A percentile compares a stretch with the other conserved stretches of the same genome.
phyloP scores from a whole-genome alignment of 2,329 filamentous ascomycete genomes.

The Colletotrichum sansevieriae region DNA sequence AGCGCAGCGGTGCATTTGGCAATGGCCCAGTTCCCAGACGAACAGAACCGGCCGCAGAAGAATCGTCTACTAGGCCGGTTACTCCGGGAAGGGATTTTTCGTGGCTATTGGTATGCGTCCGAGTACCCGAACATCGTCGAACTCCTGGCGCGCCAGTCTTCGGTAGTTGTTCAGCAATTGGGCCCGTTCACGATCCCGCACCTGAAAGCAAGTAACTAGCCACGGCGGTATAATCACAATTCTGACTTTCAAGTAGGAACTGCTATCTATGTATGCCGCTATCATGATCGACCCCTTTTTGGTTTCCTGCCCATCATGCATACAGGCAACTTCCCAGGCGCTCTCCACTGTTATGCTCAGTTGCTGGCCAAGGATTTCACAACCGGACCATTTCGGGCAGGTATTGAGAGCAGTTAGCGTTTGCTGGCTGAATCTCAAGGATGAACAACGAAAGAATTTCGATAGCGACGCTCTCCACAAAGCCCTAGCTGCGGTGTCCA shows the following conservation, averaged over 20 bases:
- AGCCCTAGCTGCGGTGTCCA: constrained; percentile 52
- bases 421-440: constrained; percentile 72
- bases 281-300: constrained; percentile 79
- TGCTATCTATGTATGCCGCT: constrained; percentile 75
- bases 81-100: constrained; percentile 68
- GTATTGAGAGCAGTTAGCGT: constrained; percentile 72
- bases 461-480: constrained; percentile 17
- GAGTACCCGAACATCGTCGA: constrained; percentile 70
- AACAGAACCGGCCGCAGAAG: constrained; percentile 47
- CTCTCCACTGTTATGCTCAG: constrained; percentile 70
- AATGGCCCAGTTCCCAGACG: constrained; percentile 50
- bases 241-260: constrained; percentile 58
- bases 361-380: constrained; percentile 76
- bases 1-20: constrained; percentile 73
- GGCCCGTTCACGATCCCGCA: constrained; percentile 76
- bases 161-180: constrained; percentile 65
- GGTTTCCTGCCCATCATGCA: constrained; percentile 63
- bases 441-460: constrained; percentile 50
- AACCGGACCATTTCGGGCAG: constrained; percentile 69
- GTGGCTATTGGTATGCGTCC: constrained; percentile 68
- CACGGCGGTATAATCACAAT: not conserved
- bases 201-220: constrained; percentile 64
- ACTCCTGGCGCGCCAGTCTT: constrained; percentile 66
- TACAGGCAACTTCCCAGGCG: constrained; percentile 65
- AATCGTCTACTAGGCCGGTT: constrained; percentile 64